Evolutionary conservation across 108 stramenopile species (phyloP).

Genomic region (Cyclotella sp.): DNA sequence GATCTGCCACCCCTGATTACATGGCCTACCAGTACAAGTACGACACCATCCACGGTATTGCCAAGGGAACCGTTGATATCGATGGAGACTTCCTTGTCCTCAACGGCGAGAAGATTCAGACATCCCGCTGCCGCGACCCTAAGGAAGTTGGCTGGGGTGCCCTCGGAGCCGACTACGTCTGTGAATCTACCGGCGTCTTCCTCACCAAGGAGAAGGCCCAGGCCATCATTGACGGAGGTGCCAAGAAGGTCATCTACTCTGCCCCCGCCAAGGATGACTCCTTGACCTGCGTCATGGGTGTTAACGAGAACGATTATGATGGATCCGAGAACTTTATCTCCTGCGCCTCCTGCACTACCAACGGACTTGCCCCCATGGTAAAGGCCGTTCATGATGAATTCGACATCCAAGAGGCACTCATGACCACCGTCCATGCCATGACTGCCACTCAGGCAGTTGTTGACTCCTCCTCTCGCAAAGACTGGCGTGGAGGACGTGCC

Average conservation of each 20-base stretch:
- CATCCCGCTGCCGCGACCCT: constrained; percentile 95
- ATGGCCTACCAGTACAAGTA: constrained; percentile 99
- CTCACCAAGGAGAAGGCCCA: constrained; percentile 95
- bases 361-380: constrained; percentile 99
- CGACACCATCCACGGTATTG: constrained; percentile 99
- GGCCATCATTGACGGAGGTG: constrained; percentile 97
- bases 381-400: constrained; percentile 98
- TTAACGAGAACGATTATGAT: constrained; percentile 95
- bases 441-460: constrained; percentile 99
- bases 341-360: constrained; percentile 99
- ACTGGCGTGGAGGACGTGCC: constrained; percentile 99
- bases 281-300: constrained; percentile 98
- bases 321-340: constrained; percentile 96
- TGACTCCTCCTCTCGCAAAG: constrained; percentile 99
- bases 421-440: constrained; percentile 99
- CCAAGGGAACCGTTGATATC: constrained; percentile 95
- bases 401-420: constrained; percentile 98
- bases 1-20: constrained; percentile 97
- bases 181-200: constrained; percentile 99
- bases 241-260: constrained; percentile 99
- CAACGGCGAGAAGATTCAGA: constrained; percentile 94
- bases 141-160: constrained; percentile 96
- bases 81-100: constrained; percentile 98
- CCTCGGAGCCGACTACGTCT: constrained; percentile 97
- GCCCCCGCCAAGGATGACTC: constrained; percentile 99